Conservation (phyloP, 352 stramenopile species). For the Globisporangium irregulare region DNA sequence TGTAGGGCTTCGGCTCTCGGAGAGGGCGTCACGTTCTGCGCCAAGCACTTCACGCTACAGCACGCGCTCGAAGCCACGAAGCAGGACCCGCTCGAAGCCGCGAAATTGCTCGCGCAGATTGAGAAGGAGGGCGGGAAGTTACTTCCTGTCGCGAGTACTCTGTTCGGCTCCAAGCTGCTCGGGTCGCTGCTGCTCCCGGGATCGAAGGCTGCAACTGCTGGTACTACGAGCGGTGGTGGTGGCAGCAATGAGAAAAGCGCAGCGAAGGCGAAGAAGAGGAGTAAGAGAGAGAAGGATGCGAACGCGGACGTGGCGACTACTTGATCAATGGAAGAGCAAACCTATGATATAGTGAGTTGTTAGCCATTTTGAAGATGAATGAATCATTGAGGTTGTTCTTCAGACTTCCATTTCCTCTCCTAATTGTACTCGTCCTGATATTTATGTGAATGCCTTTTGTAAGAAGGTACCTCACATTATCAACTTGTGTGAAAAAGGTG, state of each 20-base stretch:
- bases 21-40: slow-evolving; percentile 37
- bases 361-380: too few species aligned
- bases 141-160: neutral
- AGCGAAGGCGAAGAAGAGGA: slow-evolving; percentile 3
- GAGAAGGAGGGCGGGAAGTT: slow-evolving; percentile 22
- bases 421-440: too few species aligned
- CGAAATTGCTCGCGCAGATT: slow-evolving; percentile 52
- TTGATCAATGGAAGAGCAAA: neutral
- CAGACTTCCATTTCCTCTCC: too few species aligned
- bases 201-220: neutral
- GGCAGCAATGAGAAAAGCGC: neutral
- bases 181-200: slow-evolving; percentile 11
- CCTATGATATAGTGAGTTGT: too few species aligned
- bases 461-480: too few species aligned
- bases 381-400: too few species aligned
- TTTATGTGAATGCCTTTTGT: too few species aligned
- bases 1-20: slow-evolving; percentile 30
- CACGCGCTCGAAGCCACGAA: slow-evolving; percentile 58
- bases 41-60: slow-evolving; percentile 59
- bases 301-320: neutral
- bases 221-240: neutral
- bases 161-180: slow-evolving; percentile 15
- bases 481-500: too few species aligned
- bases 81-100: slow-evolving; percentile 54
- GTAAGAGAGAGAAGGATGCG: neutral